Percentiles rank a stretch among this genome's conserved stretches.
phyloP scores from a whole-genome alignment of 208 protist genomes.

The Acanthamoeba royreba region DNA sequence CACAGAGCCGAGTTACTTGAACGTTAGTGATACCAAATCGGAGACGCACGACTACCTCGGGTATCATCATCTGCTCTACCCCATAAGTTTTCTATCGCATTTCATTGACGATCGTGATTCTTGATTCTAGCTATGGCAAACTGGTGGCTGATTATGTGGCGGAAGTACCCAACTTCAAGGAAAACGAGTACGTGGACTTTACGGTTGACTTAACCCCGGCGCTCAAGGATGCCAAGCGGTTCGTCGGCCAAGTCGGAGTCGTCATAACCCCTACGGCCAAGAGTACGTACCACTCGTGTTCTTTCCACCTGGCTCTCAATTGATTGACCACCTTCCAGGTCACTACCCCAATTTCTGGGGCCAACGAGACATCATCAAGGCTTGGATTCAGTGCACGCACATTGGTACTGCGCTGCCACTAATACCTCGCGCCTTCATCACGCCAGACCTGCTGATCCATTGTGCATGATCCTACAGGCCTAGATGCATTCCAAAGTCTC shows the following conservation, averaged over 20 bases:
- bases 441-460: too few species aligned
- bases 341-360: slow-evolving; percentile 39
- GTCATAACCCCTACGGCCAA: slow-evolving; percentile 25
- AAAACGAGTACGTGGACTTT: slow-evolving; percentile 41
- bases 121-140: slow-evolving; percentile 40
- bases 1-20: background rate
- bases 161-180: background rate
- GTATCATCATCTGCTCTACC: too few species aligned
- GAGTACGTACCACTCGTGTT: too few species aligned
- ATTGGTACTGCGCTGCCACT: background rate
- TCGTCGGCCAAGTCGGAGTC: slow-evolving; percentile 12
- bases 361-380: slow-evolving; percentile 39
- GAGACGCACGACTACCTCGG: slow-evolving; percentile 43
- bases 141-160: slow-evolving; percentile 13
- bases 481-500: slow-evolving; percentile 37
- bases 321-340: background rate
- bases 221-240: background rate
- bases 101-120: too few species aligned
- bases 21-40: background rate
- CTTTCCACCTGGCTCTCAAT: background rate
- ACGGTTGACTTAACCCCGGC: slow-evolving; percentile 23
- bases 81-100: background rate
- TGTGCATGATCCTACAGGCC: too few species aligned
- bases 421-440: background rate
- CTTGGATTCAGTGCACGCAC: slow-evolving; percentile 40